These are phyloP conservation scores for Huntiella savannae DNA, from an alignment of 2,329 filamentous ascomycete genomes.

Conservation along the genomic window DNA sequence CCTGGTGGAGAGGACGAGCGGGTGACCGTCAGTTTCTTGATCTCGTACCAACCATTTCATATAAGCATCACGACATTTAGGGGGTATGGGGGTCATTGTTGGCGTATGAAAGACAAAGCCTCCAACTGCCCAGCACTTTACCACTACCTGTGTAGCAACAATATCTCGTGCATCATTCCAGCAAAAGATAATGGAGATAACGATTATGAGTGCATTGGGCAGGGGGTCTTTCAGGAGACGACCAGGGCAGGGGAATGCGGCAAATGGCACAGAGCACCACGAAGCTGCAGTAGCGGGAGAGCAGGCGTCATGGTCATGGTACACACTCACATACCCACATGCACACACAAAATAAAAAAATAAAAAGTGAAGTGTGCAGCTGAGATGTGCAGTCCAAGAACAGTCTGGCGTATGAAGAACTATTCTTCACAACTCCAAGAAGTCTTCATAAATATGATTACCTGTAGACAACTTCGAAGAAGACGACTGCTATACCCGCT, in stretches of 20 bases:
- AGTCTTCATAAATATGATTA: too few relatives aligned
- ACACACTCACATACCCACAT: not conserved
- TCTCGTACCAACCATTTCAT: constrained; percentile 3
- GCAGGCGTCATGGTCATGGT: not conserved
- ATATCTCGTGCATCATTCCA: not conserved
- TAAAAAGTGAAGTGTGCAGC: not conserved
- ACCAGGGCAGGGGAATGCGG: constrained; percentile 2
- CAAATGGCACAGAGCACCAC: constrained; percentile 6
- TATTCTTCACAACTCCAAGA: not conserved
- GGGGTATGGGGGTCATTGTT: not conserved
- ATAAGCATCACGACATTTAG: not conserved
- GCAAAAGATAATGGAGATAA: constrained; percentile 1
- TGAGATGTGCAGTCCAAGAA: not conserved
- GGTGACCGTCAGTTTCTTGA: constrained; percentile 12
- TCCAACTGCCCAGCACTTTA: not conserved
- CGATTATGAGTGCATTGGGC: not conserved
- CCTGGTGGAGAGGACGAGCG: constrained; percentile 24
- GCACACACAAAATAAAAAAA: not conserved
- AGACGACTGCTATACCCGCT: not conserved
- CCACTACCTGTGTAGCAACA: not conserved
- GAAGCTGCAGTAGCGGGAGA: not conserved
- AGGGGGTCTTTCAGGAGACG: constrained; percentile 7
- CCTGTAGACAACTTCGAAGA: not conserved
- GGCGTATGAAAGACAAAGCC: not conserved
- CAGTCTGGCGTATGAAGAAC: not conserved